A percentile compares a stretch with the other conserved stretches of the same genome.
phyloP scores from a whole-genome alignment of 768 basidiomycete genomes.

The Termitomyces sp. region DNA sequence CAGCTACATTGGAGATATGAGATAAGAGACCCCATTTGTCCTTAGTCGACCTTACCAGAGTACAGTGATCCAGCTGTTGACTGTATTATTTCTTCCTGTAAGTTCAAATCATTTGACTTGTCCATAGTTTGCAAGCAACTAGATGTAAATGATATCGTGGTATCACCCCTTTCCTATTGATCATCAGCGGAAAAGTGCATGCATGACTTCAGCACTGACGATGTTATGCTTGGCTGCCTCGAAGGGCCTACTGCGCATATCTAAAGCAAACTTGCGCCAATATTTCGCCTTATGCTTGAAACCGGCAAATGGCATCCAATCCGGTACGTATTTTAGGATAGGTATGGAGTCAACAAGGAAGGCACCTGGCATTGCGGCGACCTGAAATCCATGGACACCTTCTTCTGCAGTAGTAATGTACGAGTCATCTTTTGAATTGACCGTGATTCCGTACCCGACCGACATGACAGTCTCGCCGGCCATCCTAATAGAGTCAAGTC shows the following conservation, averaged over 20 bases:
- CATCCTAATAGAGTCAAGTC: slow-evolving; percentile 1
- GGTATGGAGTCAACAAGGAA: slow-evolving; percentile 29
- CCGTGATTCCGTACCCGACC: slow-evolving; percentile 27
- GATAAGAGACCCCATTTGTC: no score
- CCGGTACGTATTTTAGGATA: slow-evolving; percentile 27
- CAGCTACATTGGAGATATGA: no score
- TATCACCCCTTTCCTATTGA: no score
- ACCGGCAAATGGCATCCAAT: slow-evolving; percentile 28
- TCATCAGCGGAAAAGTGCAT: no score
- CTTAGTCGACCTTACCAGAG: no score
- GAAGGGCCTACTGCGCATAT: slow-evolving; percentile 20
- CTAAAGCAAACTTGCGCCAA: slow-evolving; percentile 14
- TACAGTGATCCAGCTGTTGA: no score
- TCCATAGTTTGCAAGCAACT: no score
- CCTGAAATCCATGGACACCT: slow-evolving; percentile 22
- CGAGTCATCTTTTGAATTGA: slow-evolving; percentile 25
- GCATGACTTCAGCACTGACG: slow-evolving; percentile 1
- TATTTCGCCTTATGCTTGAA: slow-evolving; percentile 28
- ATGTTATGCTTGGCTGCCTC: slow-evolving; percentile 12
- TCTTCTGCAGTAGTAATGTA: slow-evolving; percentile 26
- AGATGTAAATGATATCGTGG: no score
- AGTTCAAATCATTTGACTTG: no score
- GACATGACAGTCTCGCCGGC: slow-evolving; percentile 23
- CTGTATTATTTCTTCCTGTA: no score
- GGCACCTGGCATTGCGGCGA: slow-evolving; percentile 21